Evolutionary conservation across 257 asterid genomes (phyloP).

Genomic region (Lithospermum erythrorhizon): DNA sequence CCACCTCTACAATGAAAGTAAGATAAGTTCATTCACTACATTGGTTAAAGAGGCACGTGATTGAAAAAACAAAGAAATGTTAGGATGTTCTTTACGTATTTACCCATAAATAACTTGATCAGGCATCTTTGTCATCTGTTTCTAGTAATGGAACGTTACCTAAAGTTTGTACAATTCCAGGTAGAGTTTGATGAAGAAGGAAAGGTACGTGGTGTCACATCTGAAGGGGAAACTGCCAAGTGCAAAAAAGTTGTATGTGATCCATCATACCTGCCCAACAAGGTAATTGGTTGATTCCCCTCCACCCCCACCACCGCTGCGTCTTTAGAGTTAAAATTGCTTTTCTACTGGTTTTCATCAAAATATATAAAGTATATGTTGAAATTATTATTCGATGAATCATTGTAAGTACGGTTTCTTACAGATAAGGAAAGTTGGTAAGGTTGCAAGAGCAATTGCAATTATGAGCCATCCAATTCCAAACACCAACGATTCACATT

Average conservation of each 20-base stretch:
- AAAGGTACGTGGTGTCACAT: slow-evolving; percentile 76
- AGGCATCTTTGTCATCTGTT: background rate
- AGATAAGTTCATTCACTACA: background rate
- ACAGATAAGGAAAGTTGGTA: slow-evolving; percentile 56
- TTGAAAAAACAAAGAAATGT: background rate
- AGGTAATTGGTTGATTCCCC: slow-evolving; percentile 31
- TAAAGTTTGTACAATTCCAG: slow-evolving; percentile 24
- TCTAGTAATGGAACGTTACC: slow-evolving; percentile 8
- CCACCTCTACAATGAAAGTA: background rate
- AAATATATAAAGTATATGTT: background rate
- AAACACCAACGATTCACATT: slow-evolving; percentile 49
- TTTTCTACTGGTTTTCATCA: background rate
- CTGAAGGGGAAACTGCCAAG: slow-evolving; percentile 95
- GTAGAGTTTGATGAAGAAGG: slow-evolving; percentile 88
- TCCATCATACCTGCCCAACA: slow-evolving; percentile 77
- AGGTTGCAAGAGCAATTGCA: slow-evolving; percentile 60
- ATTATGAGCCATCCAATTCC: slow-evolving; percentile 76
- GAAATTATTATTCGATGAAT: background rate
- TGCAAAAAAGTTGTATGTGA: slow-evolving; percentile 94
- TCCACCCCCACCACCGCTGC: no score
- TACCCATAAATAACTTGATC: background rate
- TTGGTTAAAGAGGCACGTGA: background rate
- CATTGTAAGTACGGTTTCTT: background rate
- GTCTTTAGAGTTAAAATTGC: background rate
- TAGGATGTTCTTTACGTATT: background rate